Conservation (phyloP, 2,329 filamentous ascomycete genomes). For the Ceratocystis variospora region DNA sequence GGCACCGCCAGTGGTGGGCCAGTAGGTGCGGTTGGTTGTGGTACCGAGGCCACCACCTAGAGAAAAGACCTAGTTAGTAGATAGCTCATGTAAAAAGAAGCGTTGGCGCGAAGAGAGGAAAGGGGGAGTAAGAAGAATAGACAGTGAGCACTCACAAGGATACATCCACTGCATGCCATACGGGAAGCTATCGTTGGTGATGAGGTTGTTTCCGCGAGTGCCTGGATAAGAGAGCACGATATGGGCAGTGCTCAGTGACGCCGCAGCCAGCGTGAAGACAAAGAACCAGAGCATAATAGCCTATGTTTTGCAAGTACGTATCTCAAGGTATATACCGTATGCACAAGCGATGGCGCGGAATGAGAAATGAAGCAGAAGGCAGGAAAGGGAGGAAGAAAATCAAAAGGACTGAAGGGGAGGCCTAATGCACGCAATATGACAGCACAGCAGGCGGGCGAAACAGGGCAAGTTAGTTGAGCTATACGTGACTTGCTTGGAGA, state of each 20-base stretch:
- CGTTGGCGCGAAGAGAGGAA: not conserved
- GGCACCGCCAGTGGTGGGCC: slow-evolving; percentile 80
- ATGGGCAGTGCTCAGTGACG: slow-evolving; percentile 48
- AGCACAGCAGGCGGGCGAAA: not conserved
- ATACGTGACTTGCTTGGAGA: too few relatives aligned
- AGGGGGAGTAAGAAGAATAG: not conserved
- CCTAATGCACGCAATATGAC: not conserved
- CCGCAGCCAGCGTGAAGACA: slow-evolving; percentile 32
- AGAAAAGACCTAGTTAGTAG: slow-evolving; percentile 11
- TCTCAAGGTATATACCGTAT: too few relatives aligned
- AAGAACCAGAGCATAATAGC: slow-evolving; percentile 34
- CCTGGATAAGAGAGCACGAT: slow-evolving; percentile 77
- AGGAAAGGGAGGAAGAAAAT: too few relatives aligned
- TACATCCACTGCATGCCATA: slow-evolving; percentile 95
- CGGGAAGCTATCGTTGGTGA: slow-evolving; percentile 63
- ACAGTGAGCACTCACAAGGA: slow-evolving; percentile 52
- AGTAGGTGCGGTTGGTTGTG: slow-evolving; percentile 75
- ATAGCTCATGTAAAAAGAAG: slow-evolving; percentile 16
- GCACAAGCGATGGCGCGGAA: too few relatives aligned
- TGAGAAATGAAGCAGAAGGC: too few relatives aligned
- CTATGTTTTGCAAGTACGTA: slow-evolving; percentile 8
- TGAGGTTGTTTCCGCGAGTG: slow-evolving; percentile 75
- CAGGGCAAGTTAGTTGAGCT: too few relatives aligned
- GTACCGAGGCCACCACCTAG: slow-evolving; percentile 70
- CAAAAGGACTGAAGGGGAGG: not conserved